Percentiles rank a stretch among this genome's conserved stretches.
Conservation (phyloP, 495 filamentous ascomycete species). For the Aspergillus ostianus region DNA sequence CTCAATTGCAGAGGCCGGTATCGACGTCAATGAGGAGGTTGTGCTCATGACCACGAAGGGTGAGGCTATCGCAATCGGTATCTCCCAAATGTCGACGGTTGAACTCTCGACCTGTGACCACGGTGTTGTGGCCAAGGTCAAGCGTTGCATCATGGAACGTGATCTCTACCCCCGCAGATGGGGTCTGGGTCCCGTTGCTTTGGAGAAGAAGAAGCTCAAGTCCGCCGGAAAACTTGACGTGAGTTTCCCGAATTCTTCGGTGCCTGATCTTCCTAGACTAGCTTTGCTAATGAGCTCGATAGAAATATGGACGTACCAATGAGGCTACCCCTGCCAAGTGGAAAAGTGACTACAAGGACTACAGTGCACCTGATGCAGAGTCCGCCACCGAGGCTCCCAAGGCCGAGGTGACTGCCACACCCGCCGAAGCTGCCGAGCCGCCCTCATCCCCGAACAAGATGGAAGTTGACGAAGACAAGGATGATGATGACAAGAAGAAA, state of each 20-base stretch:
- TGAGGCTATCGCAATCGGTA: slow-evolving; percentile 92
- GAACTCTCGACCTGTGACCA: slow-evolving; percentile 91
- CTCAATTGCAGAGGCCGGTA: slow-evolving; percentile 63
- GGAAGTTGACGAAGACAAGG: slow-evolving; percentile 44
- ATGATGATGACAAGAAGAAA: slow-evolving; percentile 61
- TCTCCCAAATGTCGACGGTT: slow-evolving; percentile 92
- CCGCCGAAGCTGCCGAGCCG: slow-evolving; percentile 29
- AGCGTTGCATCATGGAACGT: slow-evolving; percentile 98
- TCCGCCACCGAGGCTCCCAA: slow-evolving; percentile 42
- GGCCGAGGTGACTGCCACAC: slow-evolving; percentile 33
- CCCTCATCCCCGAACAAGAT: slow-evolving; percentile 33
- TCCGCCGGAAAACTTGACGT: slow-evolving; percentile 93
- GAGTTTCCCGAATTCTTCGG: slow-evolving; percentile 25
- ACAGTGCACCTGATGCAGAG: slow-evolving; percentile 54
- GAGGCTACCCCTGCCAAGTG: slow-evolving; percentile 89
- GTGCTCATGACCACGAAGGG: slow-evolving; percentile 98
- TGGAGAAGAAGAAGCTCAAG: slow-evolving; percentile 99
- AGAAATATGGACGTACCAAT: slow-evolving; percentile 90
- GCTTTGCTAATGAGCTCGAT: slow-evolving; percentile 11
- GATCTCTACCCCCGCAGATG: slow-evolving; percentile 93
- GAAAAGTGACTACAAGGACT: slow-evolving; percentile 88
- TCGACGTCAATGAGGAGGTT: slow-evolving; percentile 88
- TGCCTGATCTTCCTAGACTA: not conserved
- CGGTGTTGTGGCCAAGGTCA: slow-evolving; percentile 95
- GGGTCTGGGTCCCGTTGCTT: slow-evolving; percentile 86